A percentile compares a stretch with the other conserved stretches of the same genome.
phyloP scores from a whole-genome alignment of 495 filamentous ascomycete genomes.

The Tuber magnatum region DNA sequence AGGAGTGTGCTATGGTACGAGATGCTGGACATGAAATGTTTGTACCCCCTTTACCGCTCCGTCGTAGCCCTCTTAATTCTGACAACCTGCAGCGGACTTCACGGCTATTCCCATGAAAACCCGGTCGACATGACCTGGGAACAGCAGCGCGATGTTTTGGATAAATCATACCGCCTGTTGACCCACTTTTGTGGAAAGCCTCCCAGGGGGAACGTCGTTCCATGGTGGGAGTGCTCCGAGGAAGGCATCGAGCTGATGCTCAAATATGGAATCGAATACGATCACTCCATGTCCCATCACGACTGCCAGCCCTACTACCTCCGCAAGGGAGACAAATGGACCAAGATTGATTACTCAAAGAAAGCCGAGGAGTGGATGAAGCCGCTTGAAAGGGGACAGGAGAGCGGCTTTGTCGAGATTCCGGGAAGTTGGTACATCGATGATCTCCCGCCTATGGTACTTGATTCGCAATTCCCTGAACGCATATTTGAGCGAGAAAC shows the following conservation, averaged over 20 bases:
- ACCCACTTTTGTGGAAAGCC: conserved; percentile 66
- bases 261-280: conserved; percentile 63
- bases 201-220: conserved; percentile 58
- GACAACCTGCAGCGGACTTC: conserved; percentile 49
- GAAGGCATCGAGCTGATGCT: conserved; percentile 62
- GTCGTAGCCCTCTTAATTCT: not conserved
- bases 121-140: conserved; percentile 63
- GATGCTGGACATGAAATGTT: conserved; percentile 70
- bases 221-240: conserved; percentile 58
- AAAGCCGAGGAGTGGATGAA: conserved; percentile 61
- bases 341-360: conserved; percentile 56
- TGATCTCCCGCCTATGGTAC: conserved; percentile 49
- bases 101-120: conserved; percentile 72
- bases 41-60: not conserved
- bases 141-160: conserved; percentile 67
- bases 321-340: conserved; percentile 56
- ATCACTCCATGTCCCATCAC: conserved; percentile 61
- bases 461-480: conserved; percentile 21
- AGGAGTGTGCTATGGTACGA: conserved; percentile 65
- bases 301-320: conserved; percentile 62
- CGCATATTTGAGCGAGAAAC: not conserved
- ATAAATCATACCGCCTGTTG: conserved; percentile 66
- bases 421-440: conserved; percentile 64
- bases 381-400: conserved; percentile 50
- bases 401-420: conserved; percentile 58